Base-by-base conservation (phyloP, 2,329 filamentous ascomycete species). In the Tolypocladium ophioglossoides region DNA sequence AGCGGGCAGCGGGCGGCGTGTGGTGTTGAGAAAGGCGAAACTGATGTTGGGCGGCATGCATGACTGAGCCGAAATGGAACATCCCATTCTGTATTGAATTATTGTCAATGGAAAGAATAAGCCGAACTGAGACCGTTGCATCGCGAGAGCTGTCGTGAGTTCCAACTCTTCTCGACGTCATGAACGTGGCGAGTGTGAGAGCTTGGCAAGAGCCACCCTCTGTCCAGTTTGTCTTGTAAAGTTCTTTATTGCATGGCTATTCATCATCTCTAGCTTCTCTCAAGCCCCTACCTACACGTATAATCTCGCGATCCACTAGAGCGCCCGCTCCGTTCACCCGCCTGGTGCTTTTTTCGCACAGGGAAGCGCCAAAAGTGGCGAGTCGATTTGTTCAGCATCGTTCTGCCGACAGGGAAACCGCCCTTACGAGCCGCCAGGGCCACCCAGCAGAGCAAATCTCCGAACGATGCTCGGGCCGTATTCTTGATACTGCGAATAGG, bases 391-490 rank as follows among this genome's bases (percentile, higher is more conserved):
- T 32, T 8, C 27, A 30, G 11, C 27, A 34, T 20, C 24, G 18
- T 32, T 14, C 16, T 32, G 44, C n/a, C 7, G 44, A 48, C 10
- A 14, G 27, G 18, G 2, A 18, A 18, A 34, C 52, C 52, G 47
- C 55, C 61, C 64, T 58, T 77, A 91, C 64, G 87, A 87, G 65
- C 87, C 87, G 50, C 91, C 92, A 12, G 94, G 94, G 24, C 92
- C 94, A 69, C 94, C 94, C 59, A 97, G 78, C 60, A 97, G 79
- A 59, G 91, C 92, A 71, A 97, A 97, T 74, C 92, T 85, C 72
- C 92, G 83, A 57, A 96, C 92, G 71, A 96, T 96, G 70, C 90
- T 91, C 18, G 92, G 92, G 20, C 94, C 92, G 69, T 95, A 91
- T 77, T 96, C 92, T 72, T 96, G 89, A 70, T 96, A 96, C 78